Evolutionary conservation across 2,329 filamentous ascomycete species (phyloP), one percentile per base, ranked within the genome.

Genomic region (Ceratocystis cubensis): DNA sequence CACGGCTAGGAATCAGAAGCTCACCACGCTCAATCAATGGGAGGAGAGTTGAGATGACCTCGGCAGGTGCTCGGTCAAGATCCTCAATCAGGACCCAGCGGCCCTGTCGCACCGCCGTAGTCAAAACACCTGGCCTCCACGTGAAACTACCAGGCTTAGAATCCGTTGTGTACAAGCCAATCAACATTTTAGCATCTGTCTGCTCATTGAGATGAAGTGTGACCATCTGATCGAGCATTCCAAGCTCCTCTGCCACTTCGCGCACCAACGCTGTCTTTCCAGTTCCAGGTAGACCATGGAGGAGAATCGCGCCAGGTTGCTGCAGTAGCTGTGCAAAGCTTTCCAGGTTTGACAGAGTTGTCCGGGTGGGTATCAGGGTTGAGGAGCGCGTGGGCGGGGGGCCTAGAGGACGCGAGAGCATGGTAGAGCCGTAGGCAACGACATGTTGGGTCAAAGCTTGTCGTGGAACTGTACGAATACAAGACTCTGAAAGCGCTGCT

Each of bases 31-130:
- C 94, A 68, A 99, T 92, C 7, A 99, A 81, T 8, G 95, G 94
- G 30, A 99, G 80, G 33, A 99, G 82, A 15, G 92, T 91, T 74
- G 93, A 96, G 75, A 99, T 86, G 61, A 99, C 89, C 75, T 99
- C 94, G 70, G 90, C 93, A 3, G 95, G 94, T 10, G 94, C 94
- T 69, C 93, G 86, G 74, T 99, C 92, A 50, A 99, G 81, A 75
- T 99, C 95, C 75, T 99, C 95, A 68, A 99, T 95, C 70, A 99
- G 80, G 5, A 99, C 89, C 95, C 94, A 99, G 72, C 93, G 84
- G 17, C 94, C 95, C 78, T 99, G 93, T 72, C 84, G 87, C 2
- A 97, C 91, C 45, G 95, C 95, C 37, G 91, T 96, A 0, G 94
- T 96, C 71, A 99, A 79, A 22, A 97, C 89, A 76, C 94, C 94